A percentile compares a stretch with the other conserved stretches of the same genome.
phyloP scores from a whole-genome alignment of 2,329 filamentous ascomycete species.

The Passalora sequoiae region DNA sequence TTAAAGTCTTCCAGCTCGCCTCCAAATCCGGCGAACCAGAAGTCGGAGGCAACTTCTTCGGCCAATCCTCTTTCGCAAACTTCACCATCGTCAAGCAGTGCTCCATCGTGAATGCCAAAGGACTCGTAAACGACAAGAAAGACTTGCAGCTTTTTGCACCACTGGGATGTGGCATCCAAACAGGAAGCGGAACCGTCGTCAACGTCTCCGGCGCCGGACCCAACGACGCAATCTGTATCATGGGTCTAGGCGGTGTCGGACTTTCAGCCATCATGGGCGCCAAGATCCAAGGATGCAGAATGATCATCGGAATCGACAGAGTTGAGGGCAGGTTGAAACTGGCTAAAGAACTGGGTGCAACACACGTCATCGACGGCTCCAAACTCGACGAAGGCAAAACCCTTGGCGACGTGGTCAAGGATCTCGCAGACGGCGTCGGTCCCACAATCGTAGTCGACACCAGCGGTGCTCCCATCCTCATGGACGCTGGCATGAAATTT shows the following conservation, averaged over 20 bases:
- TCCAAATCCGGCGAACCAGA: slow-evolving; percentile 25
- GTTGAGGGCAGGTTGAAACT: slow-evolving; percentile 35
- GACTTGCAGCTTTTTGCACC: slow-evolving; percentile 43
- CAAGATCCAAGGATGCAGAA: slow-evolving; percentile 38
- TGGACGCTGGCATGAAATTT: slow-evolving; percentile 41
- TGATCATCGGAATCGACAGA: slow-evolving; percentile 41
- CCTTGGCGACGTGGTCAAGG: slow-evolving; percentile 35
- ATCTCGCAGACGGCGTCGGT: slow-evolving; percentile 37
- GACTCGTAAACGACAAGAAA: slow-evolving; percentile 35
- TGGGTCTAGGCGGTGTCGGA: slow-evolving; percentile 46
- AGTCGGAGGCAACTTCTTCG: slow-evolving; percentile 44
- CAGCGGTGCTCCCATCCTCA: slow-evolving; percentile 42
- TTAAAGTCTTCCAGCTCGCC: slow-evolving; percentile 26
- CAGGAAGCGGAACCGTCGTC: slow-evolving; percentile 40
- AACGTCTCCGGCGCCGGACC: slow-evolving; percentile 38
- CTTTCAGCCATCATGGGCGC: slow-evolving; percentile 47
- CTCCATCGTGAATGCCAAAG: slow-evolving; percentile 41
- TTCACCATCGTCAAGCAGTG: slow-evolving; percentile 38
- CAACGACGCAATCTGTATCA: slow-evolving; percentile 38
- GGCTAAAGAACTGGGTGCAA: slow-evolving; percentile 40
- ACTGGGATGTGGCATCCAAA: slow-evolving; percentile 46
- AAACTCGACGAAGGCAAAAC: slow-evolving; percentile 31
- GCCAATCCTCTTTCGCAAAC: slow-evolving; percentile 44
- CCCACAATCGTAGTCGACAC: slow-evolving; percentile 48
- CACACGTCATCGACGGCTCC: slow-evolving; percentile 36